Evolutionary conservation across 1,139 yeast genomes (phyloP).

Genomic region (Pichia sp.): DNA sequence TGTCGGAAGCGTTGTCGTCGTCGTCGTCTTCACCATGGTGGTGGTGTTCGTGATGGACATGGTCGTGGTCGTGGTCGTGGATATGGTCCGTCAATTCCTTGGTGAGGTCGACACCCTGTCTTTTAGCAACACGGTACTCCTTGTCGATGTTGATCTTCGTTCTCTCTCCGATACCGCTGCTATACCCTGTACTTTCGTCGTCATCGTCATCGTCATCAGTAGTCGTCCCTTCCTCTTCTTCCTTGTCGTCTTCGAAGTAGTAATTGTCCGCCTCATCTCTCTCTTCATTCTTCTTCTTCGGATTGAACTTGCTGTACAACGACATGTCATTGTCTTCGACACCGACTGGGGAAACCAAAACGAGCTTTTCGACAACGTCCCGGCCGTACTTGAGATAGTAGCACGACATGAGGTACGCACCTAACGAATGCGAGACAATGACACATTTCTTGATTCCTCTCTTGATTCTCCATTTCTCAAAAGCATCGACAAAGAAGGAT

Average conservation of each 20-base stretch:
- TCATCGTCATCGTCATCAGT: conserved; percentile 24
- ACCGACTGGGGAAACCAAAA: conserved; percentile 88
- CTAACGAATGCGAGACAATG: conserved; percentile 87
- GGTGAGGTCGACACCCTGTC: conserved; percentile 26
- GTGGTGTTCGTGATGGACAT: conserved; percentile 2
- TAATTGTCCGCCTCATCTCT: conserved; percentile 29
- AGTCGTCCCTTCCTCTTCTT: too few relatives aligned
- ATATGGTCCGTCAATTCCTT: conserved; percentile 26
- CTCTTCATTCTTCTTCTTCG: conserved; percentile 37
- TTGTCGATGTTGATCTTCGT: conserved; percentile 9
- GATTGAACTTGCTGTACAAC: conserved; percentile 37
- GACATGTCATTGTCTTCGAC: conserved; percentile 55
- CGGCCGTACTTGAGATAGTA: conserved; percentile 76
- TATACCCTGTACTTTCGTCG: conserved; percentile 24
- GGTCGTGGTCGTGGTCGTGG: conserved; percentile 15
- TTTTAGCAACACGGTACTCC: conserved; percentile 18
- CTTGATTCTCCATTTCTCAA: conserved; percentile 76
- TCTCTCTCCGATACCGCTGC: conserved; percentile 26
- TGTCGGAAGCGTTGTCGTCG: conserved; percentile 11
- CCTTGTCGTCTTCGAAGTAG: conserved; percentile 22
- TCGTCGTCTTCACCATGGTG: conserved; percentile 8
- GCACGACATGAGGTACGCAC: conserved; percentile 81
- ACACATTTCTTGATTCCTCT: conserved; percentile 58
- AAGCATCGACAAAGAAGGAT: conserved; percentile 71
- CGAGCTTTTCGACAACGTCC: conserved; percentile 61